These are phyloP conservation scores for Pyricularia sp. DNA, from an alignment of 2,329 filamentous ascomycete genomes.

Conservation along the genomic window DNA sequence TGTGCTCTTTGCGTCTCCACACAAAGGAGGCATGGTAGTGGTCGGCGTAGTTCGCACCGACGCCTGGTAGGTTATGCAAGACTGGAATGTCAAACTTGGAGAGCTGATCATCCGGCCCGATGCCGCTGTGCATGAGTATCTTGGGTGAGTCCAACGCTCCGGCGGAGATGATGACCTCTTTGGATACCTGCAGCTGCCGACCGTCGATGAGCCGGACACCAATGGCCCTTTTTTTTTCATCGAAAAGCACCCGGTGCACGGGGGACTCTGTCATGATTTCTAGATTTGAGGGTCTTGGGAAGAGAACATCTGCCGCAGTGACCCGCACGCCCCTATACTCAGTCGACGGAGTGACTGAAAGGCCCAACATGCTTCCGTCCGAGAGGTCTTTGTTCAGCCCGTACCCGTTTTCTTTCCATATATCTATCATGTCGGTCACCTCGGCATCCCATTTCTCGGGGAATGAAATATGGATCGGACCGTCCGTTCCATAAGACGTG, in stretches of 20 bases:
- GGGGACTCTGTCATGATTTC: conserved; percentile 81
- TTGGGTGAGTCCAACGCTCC: conserved; percentile 77
- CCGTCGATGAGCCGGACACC: conserved; percentile 60
- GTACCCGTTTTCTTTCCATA: conserved; percentile 29
- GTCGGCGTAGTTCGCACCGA: conserved; percentile 52
- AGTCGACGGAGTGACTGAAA: conserved; percentile 29
- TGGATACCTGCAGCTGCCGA: conserved; percentile 32
- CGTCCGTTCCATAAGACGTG: conserved; percentile 28
- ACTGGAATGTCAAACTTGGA: conserved; percentile 41
- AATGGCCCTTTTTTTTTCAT: conserved; percentile 54
- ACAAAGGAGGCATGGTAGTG: conserved; percentile 35
- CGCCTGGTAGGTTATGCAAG: conserved; percentile 46
- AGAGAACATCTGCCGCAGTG: conserved; percentile 32
- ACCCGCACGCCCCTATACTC: conserved; percentile 27
- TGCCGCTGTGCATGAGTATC: conserved; percentile 47
- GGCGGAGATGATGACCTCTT: conserved; percentile 71
- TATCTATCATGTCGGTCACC: conserved; percentile 25
- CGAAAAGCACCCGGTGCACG: conserved; percentile 73
- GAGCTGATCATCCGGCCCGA: conserved; percentile 46
- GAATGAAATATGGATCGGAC: conserved; percentile 28
- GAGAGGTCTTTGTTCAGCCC: conserved; percentile 35
- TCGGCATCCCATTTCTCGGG: conserved; percentile 29
- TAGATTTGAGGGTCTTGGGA: conserved; percentile 47
- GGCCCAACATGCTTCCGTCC: conserved; percentile 36
- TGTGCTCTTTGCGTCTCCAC: conserved; percentile 22